Evolutionary conservation across 805 yeast species (phyloP), one percentile per base, ranked within the genome.

Genomic region (Wickerhamomyces strasburgensis): DNA sequence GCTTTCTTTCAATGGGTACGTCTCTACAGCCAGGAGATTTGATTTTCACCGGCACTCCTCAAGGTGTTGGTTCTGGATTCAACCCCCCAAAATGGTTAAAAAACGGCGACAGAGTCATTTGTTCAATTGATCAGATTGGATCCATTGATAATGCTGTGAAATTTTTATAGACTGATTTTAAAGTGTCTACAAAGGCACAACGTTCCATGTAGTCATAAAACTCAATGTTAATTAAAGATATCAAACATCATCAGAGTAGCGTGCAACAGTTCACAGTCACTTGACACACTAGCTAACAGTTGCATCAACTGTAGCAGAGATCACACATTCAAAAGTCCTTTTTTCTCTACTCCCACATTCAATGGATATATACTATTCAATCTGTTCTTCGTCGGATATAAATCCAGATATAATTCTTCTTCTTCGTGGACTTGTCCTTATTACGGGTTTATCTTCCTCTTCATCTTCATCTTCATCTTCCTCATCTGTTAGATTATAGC

Each of bases 1-100:
- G 73, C 13, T 73, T 72, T 51, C 51, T 74, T 38, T 64, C 72
- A 23, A 71, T 68, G 43, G 78, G 78, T 8, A 59, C 73, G 5
- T 75, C 80, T 0, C 60, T 75, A 26, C 51, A 57, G 33, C 76
- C 78, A 1, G 80, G 80, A 29, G 77, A 72, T 46, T 42, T 75
- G 17, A 69, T 75, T 37, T 68, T 71, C 49, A 73, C 77, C 39
- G 80, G 80, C 5, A 75, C 80, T 6, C 80, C 80, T 8, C 56
- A 67, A 14, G 80, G 80, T 18, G 77, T 70, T 8, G 80, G 75
- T 5, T 58, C 65, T 52, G 78, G 78, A 5, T 45, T 53, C 32
- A 67, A 67, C 14, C 65, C 60, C 21, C 54, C 64, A 25, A 57
- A 49, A 45, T 73, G 68, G 65, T 55, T 73, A 23, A 49, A 55